Evolutionary conservation across 164 flowering plant species (phyloP).

Genomic region (Chimonanthus praecox): DNA sequence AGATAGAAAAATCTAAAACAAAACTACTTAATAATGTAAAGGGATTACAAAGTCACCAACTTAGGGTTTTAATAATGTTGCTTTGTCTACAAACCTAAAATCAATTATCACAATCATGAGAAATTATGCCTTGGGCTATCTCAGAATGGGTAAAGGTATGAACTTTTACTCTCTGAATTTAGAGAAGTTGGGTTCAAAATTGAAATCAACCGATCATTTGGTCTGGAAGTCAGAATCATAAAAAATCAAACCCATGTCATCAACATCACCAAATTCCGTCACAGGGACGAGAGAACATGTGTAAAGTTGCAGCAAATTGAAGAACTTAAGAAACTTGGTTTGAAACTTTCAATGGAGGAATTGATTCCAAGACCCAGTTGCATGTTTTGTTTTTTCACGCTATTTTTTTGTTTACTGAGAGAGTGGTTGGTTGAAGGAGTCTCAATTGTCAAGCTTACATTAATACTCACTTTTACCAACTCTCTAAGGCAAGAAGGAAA

Average conservation of each 20-base stretch:
- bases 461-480: neutral
- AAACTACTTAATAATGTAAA: too few species aligned
- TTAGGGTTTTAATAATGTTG: neutral
- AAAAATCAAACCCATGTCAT: neutral
- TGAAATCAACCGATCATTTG: neutral
- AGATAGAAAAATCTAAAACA: too few species aligned
- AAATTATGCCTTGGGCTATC: neutral
- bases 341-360: neutral
- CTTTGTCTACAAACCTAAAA: neutral
- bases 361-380: neutral
- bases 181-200: neutral
- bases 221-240: neutral
- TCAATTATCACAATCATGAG: neutral
- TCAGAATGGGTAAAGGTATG: neutral
- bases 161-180: neutral
- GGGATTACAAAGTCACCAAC: neutral
- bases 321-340: neutral
- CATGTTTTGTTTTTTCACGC: too few species aligned
- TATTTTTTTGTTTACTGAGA: neutral
- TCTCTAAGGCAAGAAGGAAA: neutral
- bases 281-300: neutral
- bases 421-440: neutral
- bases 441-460: neutral
- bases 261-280: neutral
- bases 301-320: neutral